Conservation (phyloP, 2,329 filamentous ascomycete species). For the Magnaporthiopsis incrustans region DNA sequence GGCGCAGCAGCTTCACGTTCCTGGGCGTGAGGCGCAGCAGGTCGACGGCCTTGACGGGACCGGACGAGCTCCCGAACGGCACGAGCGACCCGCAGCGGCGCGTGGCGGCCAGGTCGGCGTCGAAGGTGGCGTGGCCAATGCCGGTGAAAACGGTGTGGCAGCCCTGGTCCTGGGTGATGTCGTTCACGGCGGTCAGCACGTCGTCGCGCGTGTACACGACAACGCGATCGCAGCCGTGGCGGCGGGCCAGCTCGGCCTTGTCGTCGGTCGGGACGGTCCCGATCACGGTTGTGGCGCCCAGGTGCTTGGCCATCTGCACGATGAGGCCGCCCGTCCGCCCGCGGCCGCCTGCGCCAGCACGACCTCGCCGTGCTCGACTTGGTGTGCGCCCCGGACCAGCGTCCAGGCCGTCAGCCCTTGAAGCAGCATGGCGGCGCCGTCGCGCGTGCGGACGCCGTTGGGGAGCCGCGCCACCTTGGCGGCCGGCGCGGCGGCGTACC, state of each 20-base stretch:
- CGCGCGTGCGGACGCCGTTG: conserved; percentile 47
- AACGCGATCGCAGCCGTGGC: conserved; percentile 63
- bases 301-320: conserved; percentile 61
- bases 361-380: conserved; percentile 28
- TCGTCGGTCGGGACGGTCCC: conserved; percentile 68
- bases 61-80: conserved; percentile 72
- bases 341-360: conserved; percentile 79
- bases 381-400: conserved; percentile 60
- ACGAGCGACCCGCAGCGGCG: conserved; percentile 69
- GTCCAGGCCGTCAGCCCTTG: conserved; percentile 80
- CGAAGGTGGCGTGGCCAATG: conserved; percentile 77
- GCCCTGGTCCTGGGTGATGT: conserved; percentile 65
- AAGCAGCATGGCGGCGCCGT: conserved; percentile 61
- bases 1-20: conserved; percentile 70
- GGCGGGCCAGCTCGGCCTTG: conserved; percentile 63
- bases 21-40: conserved; percentile 55
- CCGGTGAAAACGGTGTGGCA: conserved; percentile 76
- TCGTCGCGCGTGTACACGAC: conserved; percentile 61
- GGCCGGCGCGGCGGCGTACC: conserved; percentile 45
- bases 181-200: conserved; percentile 50
- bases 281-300: conserved; percentile 67
- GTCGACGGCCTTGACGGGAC: conserved; percentile 60
- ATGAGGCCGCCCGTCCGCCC: conserved; percentile 70
- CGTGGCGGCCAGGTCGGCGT: conserved; percentile 65
- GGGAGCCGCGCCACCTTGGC: conserved; percentile 56